Evolutionary conservation across 1,284 basidiomycete species (phyloP), one percentile per base, ranked within the genome.

Genomic region (Taiwanofungus camphoratus): DNA sequence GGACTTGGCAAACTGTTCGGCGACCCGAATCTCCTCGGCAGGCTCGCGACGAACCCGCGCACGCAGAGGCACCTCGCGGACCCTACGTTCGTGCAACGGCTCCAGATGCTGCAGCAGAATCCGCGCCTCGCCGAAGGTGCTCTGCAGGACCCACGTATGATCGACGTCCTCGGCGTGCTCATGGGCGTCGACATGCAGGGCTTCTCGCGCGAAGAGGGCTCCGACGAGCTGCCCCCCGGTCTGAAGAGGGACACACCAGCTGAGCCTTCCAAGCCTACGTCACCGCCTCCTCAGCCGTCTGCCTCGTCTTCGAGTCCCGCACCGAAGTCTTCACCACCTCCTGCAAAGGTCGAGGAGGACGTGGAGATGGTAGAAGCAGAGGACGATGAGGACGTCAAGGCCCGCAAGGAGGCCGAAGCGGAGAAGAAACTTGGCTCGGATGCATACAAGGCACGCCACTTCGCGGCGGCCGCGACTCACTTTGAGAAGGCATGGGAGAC

Each of bases 181-280:
- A 93, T 97, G 88, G 92, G 92, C 37, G 78, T 98, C 54, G 92
- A 98, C 65, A 78, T 98, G 63, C 83, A 91, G 63, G 92, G 87
- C 39, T 90, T 90, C 64, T 74, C 82, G 46, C 76, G 92, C 45
- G 84, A 87, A 20, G 88, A 92, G 68, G 92, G 90, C 31, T 90
- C 89, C 6, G 76, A 86, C 46, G 89, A 91, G 46, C 69, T 87
- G 41, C 87, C 89, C 4, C 74, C 82, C 3, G 84, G 80, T 44
- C 58, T 66, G 42, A 59, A 55, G 56, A 48, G 52, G 39, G 44
- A 56, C 31, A 53, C 39, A 5, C 23, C 22, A 4, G 21, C 9
- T 8, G 9, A 56, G 44, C 48, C 55, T 42, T 47, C 60, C 2
- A 54, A 57, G 23, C 61, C 71, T n/a, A 54, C 69, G 8, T 61